Base-by-base conservation (phyloP, 2,329 filamentous ascomycete genomes). In the Aotearoamyces nothofagi region DNA sequence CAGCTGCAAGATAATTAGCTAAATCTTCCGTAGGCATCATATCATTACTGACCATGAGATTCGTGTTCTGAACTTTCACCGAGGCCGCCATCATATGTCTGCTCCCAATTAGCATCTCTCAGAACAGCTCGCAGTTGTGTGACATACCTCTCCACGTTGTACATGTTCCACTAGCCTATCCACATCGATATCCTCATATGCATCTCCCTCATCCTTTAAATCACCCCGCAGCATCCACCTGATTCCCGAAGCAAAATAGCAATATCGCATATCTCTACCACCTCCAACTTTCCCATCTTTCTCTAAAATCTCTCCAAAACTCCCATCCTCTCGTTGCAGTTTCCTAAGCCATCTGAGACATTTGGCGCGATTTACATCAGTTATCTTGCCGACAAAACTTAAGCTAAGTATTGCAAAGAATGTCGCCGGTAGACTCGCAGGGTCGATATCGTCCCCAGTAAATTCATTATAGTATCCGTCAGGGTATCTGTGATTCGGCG, bases 381-480 rank as follows among this genome's bases (percentile, higher is more conserved):
- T 54, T 40, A 83, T 66, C 0, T 65, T 9, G 43, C 48, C 46
- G n/a, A 80, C 52, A 5, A 74, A 60, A 2, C 78, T 65, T 15
- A 98, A 57, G 6, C 78, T 63, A 14, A 82, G 61, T 24, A 98
- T 61, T 0, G 87, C 86, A 54, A 96, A 94, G 50, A 79, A 87
- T 0, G 86, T 94, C 1, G 83, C 82, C 0, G 86, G 78, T 10
- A 96, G 56, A 51, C 87, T 92, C 1, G 86, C 69, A n/a, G 73
- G 69, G 53, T 81, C 76, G 71, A 73, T 78, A 20, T 58, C 55
- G 13, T 42, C 52, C 4, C 54, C 50, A 9, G 55, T 49, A 10
- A 45, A 45, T 31, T 49, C 43, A 13, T 33, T 32, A 35, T 53
- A 49, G 22, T 42, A 46, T 5, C 34, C 38, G 25, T 44, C 38